These are phyloP conservation scores for Umbelopsis sp. DNA, from an alignment of 192 early-diverging fungal genomes.

Conservation along the genomic window DNA sequence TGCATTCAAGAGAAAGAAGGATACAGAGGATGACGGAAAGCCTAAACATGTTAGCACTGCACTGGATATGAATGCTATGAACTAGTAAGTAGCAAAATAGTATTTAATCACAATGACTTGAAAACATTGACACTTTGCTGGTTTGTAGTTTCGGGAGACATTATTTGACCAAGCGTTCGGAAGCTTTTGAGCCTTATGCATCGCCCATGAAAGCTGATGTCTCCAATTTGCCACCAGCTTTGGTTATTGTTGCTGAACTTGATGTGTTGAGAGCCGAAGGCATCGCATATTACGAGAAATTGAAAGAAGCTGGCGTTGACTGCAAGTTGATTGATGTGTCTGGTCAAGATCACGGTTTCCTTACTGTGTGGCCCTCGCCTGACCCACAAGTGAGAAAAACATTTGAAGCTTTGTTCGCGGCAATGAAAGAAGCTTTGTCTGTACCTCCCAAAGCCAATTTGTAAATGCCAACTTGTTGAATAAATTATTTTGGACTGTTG, in stretches of 20 bases:
- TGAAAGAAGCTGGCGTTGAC: not conserved
- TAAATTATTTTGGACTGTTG: too few relatives aligned
- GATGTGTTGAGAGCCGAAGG: not conserved
- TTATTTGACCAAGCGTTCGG: conserved; percentile 1
- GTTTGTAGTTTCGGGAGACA: not conserved
- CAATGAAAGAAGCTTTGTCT: not conserved
- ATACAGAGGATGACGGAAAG: not conserved
- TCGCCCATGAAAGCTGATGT: not conserved
- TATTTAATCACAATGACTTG: too few relatives aligned
- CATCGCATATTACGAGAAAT: not conserved
- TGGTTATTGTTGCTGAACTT: not conserved
- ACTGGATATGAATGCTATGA: not conserved
- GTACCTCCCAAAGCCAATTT: not conserved
- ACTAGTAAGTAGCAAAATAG: not conserved
- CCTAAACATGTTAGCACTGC: not conserved
- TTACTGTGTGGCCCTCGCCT: not conserved
- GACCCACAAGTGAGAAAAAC: not conserved
- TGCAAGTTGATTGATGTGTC: not conserved
- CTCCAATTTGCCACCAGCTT: not conserved
- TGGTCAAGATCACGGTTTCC: conserved; percentile 3
- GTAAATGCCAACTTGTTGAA: not conserved
- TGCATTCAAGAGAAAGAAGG: not conserved
- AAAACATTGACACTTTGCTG: not conserved
- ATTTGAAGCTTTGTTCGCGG: not conserved
- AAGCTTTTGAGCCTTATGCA: not conserved